phyloP scores from a whole-genome alignment of 2,329 filamentous ascomycete genomes.

The Diaporthe aspalathi region DNA sequence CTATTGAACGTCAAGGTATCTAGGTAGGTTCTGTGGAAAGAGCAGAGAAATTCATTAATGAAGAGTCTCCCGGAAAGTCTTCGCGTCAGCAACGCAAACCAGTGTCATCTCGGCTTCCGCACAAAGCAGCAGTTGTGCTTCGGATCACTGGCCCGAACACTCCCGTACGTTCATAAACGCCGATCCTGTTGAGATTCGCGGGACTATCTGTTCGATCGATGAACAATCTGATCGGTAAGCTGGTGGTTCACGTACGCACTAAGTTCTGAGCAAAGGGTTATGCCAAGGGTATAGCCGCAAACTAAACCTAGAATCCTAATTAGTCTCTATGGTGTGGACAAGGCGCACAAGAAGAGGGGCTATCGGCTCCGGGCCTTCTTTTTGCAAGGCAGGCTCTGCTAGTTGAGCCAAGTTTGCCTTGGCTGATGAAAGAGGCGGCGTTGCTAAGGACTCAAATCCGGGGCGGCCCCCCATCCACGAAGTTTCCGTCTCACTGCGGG shows the following conservation, averaged over 20 bases:
- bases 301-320: neutral
- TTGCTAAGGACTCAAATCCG: neutral
- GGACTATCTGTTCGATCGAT: neutral
- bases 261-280: neutral
- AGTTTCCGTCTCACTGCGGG: slow-evolving; percentile 10
- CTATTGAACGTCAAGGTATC: neutral
- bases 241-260: neutral
- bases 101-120: too few relatives aligned
- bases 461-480: slow-evolving; percentile 6
- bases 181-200: neutral
- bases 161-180: too few relatives aligned
- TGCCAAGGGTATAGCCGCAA: neutral
- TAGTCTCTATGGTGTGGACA: neutral
- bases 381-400: neutral
- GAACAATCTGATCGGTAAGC: neutral
- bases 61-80: neutral
- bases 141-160: neutral
- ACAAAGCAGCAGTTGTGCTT: neutral
- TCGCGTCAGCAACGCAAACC: neutral
- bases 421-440: slow-evolving; percentile 25
- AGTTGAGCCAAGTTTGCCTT: slow-evolving; percentile 9
- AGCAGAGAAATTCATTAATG: neutral
- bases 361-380: neutral
- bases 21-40: neutral
- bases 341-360: neutral